Conservation (phyloP, 495 filamentous ascomycete species). For the Aspergillus cavernicola region DNA sequence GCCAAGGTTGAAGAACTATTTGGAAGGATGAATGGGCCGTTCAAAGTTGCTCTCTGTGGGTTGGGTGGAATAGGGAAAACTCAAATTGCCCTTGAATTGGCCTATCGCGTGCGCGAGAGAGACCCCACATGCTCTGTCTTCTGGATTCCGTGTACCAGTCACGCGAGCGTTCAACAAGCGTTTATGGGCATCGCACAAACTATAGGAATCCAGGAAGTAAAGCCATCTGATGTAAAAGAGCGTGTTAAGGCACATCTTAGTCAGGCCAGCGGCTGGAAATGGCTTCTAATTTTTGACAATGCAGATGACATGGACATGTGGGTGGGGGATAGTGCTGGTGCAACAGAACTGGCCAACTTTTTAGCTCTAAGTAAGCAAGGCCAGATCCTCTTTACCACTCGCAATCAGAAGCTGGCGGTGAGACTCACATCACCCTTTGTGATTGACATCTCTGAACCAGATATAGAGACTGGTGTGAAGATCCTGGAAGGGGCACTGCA, state of each 20-base stretch:
- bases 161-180: constrained; percentile 1
- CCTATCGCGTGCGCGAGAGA: constrained; percentile 22
- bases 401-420: constrained; percentile 1
- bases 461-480: too few species aligned
- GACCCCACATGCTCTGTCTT: constrained; percentile 14
- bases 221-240: background rate
- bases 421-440: background rate
- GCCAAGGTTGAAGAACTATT: background rate
- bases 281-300: constrained; percentile 10
- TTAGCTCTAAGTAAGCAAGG: background rate
- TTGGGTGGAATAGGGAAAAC: constrained; percentile 44
- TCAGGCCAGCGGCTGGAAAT: background rate
- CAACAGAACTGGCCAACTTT: background rate
- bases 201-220: background rate
- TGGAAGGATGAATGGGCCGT: background rate
- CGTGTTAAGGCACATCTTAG: background rate
- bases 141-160: constrained; percentile 5
- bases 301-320: constrained; percentile 3
- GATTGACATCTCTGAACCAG: background rate
- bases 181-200: background rate
- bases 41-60: constrained; percentile 29
- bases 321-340: background rate
- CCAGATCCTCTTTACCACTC: constrained; percentile 4
- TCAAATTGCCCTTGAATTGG: constrained; percentile 38
- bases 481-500: background rate